Base-by-base conservation (phyloP, 306 rosid species). In the Gillenia trifoliata region DNA sequence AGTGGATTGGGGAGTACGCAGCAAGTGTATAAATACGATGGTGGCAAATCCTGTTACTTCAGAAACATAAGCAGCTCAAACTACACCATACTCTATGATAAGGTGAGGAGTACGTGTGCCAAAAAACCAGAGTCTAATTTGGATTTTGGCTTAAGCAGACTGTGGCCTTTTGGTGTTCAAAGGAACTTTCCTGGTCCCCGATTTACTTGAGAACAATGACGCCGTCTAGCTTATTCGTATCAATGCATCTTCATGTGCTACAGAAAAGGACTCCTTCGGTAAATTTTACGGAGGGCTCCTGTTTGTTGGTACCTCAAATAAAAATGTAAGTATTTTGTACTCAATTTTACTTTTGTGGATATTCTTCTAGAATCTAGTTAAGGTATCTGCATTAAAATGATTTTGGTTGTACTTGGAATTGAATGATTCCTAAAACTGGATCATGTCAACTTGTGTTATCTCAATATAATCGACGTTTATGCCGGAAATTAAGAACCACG, bases 11-110 rank as follows among this genome's bases (percentile, higher is more conserved):
- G 96, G 19, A 78, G 85, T 74, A 94, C 96, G 22, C 86, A 87
- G 57, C 91, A 94, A 87, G 87, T 81, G 76, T 92, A 87, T 78
- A 72, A 68, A 67, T 92, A 82, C 36, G 70, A 54, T 47, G 84
- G 89, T 43, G 71, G 63, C 54, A 73, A 57, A 28, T 63, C 60
- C 19, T 94, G 97, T 71, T 94, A 92, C 78, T 86, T 70, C 5
- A 85, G 97, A 85, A 86, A 86, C 79, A 76, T 92, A 25, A 92
- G 95, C 73, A 84, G 95, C 85, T 88, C 90, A 62, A 86, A 94
- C 81, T 92, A 82, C 78, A 88, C 94, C 23, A 85, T 91, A 75
- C 86, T 89, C 11, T 80, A 87, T 54, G 99, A 94, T 78, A n/a
- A 73, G 78, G 88, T 82, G 31, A 76, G 62, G 33, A 30, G 74